phyloP scores from a whole-genome alignment of 306 rosid genomes.

The Cyamopsis tetragonoloba region DNA sequence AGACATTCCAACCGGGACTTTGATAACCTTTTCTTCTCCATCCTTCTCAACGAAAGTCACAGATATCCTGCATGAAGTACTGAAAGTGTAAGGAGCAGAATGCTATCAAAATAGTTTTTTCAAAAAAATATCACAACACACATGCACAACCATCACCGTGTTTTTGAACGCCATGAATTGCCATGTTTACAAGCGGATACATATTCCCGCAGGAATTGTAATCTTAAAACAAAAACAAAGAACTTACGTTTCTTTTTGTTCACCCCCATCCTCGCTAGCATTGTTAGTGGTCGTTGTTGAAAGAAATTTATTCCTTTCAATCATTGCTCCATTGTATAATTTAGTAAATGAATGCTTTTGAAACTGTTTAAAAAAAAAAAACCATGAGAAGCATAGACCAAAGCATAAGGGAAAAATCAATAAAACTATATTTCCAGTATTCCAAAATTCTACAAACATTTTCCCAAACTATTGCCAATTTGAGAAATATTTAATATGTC shows the following conservation, averaged over 20 bases:
- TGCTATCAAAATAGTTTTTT: too few species aligned
- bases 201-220: background rate
- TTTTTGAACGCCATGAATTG: background rate
- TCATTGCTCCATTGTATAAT: constrained; percentile 30
- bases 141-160: background rate
- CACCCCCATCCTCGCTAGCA: constrained; percentile 29
- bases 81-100: constrained; percentile 21
- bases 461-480: background rate
- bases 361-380: constrained; percentile 5
- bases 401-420: background rate
- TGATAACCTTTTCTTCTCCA: constrained; percentile 67
- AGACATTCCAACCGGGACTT: constrained; percentile 90
- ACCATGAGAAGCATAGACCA: too few species aligned
- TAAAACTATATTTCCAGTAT: constrained; percentile 3
- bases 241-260: constrained; percentile 38
- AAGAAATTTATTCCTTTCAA: constrained; percentile 21
- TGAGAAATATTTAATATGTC: background rate
- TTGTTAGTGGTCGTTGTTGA: constrained; percentile 31
- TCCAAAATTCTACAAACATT: background rate
- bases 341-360: constrained; percentile 2
- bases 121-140: background rate
- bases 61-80: constrained; percentile 66
- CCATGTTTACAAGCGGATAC: background rate
- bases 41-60: constrained; percentile 88
- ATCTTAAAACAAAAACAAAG: constrained; percentile 22